phyloP scores from a whole-genome alignment of 2,329 filamentous ascomycete genomes.

The Aspergillus persii region DNA sequence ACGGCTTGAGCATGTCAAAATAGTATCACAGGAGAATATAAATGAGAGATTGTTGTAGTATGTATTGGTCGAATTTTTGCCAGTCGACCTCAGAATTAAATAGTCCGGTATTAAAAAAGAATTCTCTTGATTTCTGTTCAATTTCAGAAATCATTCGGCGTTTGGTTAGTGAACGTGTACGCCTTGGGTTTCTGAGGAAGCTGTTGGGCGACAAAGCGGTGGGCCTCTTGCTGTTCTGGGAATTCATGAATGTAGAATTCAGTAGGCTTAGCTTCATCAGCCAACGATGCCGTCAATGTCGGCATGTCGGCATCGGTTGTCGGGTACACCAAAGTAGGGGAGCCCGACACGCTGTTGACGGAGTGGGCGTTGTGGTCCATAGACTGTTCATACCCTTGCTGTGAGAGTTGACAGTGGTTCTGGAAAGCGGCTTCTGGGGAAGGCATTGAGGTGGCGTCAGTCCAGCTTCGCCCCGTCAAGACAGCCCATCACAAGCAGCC shows the following conservation, averaged over 20 bases:
- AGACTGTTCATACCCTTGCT: slow-evolving; percentile 36
- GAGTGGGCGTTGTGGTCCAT: slow-evolving; percentile 34
- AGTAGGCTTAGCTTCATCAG: slow-evolving; percentile 32
- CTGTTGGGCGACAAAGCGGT: slow-evolving; percentile 43
- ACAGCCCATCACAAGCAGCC: slow-evolving; percentile 35
- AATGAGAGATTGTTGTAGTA: not conserved
- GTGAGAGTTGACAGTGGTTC: slow-evolving; percentile 32
- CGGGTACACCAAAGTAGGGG: slow-evolving; percentile 33
- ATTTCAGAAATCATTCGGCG: slow-evolving; percentile 36
- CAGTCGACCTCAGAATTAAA: not conserved
- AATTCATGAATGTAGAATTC: slow-evolving; percentile 48
- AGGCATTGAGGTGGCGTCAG: slow-evolving; percentile 38
- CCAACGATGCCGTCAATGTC: slow-evolving; percentile 20
- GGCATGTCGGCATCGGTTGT: slow-evolving; percentile 31
- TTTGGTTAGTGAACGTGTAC: slow-evolving; percentile 46
- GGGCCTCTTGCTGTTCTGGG: slow-evolving; percentile 43
- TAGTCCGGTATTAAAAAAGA: not conserved
- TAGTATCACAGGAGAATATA: slow-evolving; percentile 1
- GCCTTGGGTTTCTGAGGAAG: slow-evolving; percentile 42
- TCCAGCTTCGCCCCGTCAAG: slow-evolving; percentile 43
- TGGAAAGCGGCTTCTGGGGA: slow-evolving; percentile 40
- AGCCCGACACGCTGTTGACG: slow-evolving; percentile 31
- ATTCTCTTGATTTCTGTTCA: not conserved
- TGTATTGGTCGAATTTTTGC: not conserved
- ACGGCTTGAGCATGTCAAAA: slow-evolving; percentile 3